A percentile compares a stretch with the other conserved stretches of the same genome.
These are phyloP conservation scores for Leishmania tropica DNA, from an alignment of 208 protist species.

Conservation along the genomic window DNA sequence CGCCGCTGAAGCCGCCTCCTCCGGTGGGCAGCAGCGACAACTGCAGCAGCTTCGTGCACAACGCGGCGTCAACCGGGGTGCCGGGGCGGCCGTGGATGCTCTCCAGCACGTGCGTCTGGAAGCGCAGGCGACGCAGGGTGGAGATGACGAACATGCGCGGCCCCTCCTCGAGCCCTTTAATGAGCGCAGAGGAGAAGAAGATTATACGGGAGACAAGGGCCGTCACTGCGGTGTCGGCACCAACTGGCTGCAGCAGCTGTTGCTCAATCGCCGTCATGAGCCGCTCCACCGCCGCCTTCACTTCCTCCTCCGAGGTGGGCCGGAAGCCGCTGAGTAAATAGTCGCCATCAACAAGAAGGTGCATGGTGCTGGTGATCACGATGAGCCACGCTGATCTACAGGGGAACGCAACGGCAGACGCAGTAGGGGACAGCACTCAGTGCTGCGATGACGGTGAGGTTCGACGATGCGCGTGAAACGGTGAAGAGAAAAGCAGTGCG, in stretches of 20 bases:
- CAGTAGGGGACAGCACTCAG: not conserved
- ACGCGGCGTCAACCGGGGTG: slow-evolving; percentile 72
- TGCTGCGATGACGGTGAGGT: not conserved
- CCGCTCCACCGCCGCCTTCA: slow-evolving; percentile 44
- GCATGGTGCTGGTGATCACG: slow-evolving; percentile 15
- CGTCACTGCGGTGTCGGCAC: not conserved
- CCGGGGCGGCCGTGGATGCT: slow-evolving; percentile 56
- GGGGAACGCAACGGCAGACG: not conserved
- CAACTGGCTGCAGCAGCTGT: slow-evolving; percentile 41
- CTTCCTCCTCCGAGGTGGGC: slow-evolving; percentile 46
- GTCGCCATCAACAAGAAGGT: slow-evolving; percentile 78
- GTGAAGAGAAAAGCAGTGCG: not conserved
- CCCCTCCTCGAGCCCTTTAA: slow-evolving; percentile 44
- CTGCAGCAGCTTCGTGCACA: slow-evolving; percentile 68
- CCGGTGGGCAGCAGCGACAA: slow-evolving; percentile 36
- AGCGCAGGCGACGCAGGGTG: slow-evolving; percentile 61
- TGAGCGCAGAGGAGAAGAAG: slow-evolving; percentile 68
- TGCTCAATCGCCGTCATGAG: slow-evolving; percentile 43
- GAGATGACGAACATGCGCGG: slow-evolving; percentile 57
- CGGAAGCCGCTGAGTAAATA: slow-evolving; percentile 76
- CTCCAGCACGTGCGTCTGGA: slow-evolving; percentile 66
- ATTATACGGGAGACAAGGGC: slow-evolving; percentile 52
- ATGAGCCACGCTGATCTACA: not conserved
- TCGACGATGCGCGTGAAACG: not conserved
- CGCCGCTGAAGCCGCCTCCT: slow-evolving; percentile 1